These are phyloP conservation scores for Picocystis sp. DNA, from an alignment of 163 green algal species.

Conservation along the genomic window DNA sequence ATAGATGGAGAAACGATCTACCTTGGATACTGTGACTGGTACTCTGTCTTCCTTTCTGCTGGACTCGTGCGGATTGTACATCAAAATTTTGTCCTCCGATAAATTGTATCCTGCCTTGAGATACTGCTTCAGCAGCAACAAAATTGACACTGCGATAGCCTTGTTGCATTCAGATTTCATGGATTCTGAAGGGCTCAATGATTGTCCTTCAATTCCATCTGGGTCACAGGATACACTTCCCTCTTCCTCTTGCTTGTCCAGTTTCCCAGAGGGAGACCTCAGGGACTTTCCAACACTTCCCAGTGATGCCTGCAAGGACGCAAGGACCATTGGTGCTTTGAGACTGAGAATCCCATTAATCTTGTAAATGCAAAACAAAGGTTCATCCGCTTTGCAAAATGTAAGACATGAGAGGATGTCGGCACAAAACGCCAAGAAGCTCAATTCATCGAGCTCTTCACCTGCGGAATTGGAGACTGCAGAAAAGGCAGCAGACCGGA, in stretches of 20 bases:
- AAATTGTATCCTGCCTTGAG: conserved; percentile 41
- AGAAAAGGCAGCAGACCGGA: conserved; percentile 5
- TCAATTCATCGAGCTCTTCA: conserved; percentile 5
- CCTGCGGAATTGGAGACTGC: not conserved
- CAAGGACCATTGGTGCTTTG: conserved; percentile 1
- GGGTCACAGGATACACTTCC: too few relatives aligned
- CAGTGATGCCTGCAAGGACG: not conserved
- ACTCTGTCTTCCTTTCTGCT: too few relatives aligned
- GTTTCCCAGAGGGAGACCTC: too few relatives aligned
- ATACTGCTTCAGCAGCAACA: conserved; percentile 51
- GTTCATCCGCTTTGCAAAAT: conserved; percentile 8
- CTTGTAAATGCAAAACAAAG: conserved; percentile 10
- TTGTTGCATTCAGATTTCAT: conserved; percentile 18
- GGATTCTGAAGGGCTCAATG: not conserved
- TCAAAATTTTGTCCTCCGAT: conserved; percentile 18
- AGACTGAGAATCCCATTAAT: conserved; percentile 9
- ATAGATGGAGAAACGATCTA: too few relatives aligned
- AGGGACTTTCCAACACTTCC: too few relatives aligned
- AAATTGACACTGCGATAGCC: conserved; percentile 31
- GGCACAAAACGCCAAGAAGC: conserved; percentile 8
- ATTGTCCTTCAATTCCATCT: too few relatives aligned
- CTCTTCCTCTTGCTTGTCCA: too few relatives aligned
- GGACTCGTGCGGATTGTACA: too few relatives aligned
- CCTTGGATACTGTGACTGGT: too few relatives aligned
- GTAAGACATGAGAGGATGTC: conserved; percentile 5